Evolutionary conservation across 2,329 filamentous ascomycete genomes (phyloP), one percentile per base, ranked within the genome.

Genomic region (Verticillium tricorpus): DNA sequence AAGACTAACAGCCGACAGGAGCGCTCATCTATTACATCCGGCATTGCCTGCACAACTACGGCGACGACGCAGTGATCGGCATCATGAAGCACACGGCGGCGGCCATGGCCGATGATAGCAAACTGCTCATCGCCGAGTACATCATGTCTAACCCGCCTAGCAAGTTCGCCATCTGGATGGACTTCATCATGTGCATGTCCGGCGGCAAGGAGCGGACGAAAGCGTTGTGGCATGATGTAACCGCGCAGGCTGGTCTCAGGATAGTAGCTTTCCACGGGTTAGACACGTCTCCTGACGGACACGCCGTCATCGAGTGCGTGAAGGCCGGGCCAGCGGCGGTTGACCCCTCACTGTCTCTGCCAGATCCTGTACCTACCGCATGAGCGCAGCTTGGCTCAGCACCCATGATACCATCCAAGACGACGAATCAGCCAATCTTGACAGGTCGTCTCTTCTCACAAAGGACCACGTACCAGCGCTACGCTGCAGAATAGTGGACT

Each of bases 1-100:
- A 15, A 7, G 6, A n/a, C 50, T 32, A 25, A 56, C 25, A 56
- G 28, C 37, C 9, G 19, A 37, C 32, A 76, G 74, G 71, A 2
- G 75, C 76, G 7, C 63, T 73, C 17, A 64, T 73, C 6, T 77
- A 78, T 65, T 73, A 70, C 67, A 73, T 74, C 61, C 69, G 69
- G 40, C 72, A 73, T n/a, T 73, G 73, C 55, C 70, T 78, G 3
- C 76, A 78, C 61, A 73, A 78, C 61, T 77, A 76, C 64, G 65
- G 70, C 32, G 74, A 76, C 60, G 67, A 70, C 1, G 65, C 70
- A 14, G 69, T 68, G 5, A 67, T 72, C 2, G 61, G 66, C 39
- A 76, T 77, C 9, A 67, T 78, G 25, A 59, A 68, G 60, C 68
- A 69, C 12, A 60, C 75, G 2, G 62, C 67, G 1, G 65, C 65